These are phyloP conservation scores for Ogataea siamensis DNA, from an alignment of 805 yeast species.

Conservation along the genomic window DNA sequence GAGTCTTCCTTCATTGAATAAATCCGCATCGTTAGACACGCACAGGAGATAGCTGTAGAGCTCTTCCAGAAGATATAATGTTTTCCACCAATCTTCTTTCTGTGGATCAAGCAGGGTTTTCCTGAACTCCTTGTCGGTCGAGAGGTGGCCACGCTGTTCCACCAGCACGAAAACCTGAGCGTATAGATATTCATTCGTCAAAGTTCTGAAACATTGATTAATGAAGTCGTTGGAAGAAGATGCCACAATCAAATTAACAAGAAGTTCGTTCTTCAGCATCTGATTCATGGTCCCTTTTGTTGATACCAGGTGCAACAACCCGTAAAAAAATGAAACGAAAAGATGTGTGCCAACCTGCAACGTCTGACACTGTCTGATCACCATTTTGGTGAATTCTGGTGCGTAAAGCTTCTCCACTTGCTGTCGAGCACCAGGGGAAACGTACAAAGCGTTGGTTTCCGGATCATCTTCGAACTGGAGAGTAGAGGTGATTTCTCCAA, in stretches of 20 bases:
- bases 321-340: conserved; percentile 20
- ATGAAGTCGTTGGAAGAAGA: conserved; percentile 22
- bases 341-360: conserved; percentile 13
- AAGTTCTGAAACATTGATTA: conserved; percentile 19
- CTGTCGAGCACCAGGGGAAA: conserved; percentile 1
- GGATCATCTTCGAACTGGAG: conserved; percentile 17
- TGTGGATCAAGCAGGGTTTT: conserved; percentile 15
- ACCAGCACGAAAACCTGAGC: conserved; percentile 18
- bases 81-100: conserved; percentile 32
- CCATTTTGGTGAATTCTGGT: conserved; percentile 16
- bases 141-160: conserved; percentile 17
- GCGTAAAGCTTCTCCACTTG: conserved; percentile 17
- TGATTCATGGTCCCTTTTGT: conserved; percentile 16
- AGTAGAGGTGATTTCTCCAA: conserved; percentile 18
- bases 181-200: conserved; percentile 22
- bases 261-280: conserved; percentile 19
- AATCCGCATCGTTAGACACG: conserved; percentile 64
- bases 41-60: conserved; percentile 64
- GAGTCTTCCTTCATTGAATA: conserved; percentile 45
- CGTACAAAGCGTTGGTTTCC: conserved; percentile 4
- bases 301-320: conserved; percentile 21
- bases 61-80: conserved; percentile 54
- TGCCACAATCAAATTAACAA: conserved; percentile 27
- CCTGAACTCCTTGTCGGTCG: conserved; percentile 17
- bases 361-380: conserved; percentile 9